phyloP scores from a whole-genome alignment of 1,139 yeast genomes.

The Lodderomyces pseudojiufengensis region DNA sequence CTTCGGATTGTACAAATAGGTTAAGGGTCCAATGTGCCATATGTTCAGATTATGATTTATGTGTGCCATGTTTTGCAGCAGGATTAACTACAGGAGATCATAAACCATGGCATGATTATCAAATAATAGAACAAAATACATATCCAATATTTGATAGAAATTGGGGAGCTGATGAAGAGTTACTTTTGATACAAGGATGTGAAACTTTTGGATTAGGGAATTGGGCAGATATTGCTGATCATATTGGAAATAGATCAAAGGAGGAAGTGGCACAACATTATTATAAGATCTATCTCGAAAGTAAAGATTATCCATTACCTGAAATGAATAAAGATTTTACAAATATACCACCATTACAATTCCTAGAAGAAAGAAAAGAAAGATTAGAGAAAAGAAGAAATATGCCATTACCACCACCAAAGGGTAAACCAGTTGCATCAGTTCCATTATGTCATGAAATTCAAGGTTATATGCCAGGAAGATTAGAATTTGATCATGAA shows the following conservation, averaged over 20 bases:
- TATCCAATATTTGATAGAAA: constrained; percentile 86
- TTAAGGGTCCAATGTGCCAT: constrained; percentile 89
- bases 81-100: constrained; percentile 82
- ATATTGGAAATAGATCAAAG: constrained; percentile 85
- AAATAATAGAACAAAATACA: constrained; percentile 89
- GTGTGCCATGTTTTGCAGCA: constrained; percentile 93
- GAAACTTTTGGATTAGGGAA: constrained; percentile 91
- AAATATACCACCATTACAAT: constrained; percentile 61
- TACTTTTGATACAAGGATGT: constrained; percentile 83
- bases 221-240: constrained; percentile 97
- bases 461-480: constrained; percentile 98
- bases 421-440: constrained; percentile 83
- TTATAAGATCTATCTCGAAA: constrained; percentile 61
- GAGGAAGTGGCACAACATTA: constrained; percentile 91
- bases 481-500: constrained; percentile 93
- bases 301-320: constrained; percentile 75
- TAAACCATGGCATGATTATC: constrained; percentile 91
- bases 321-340: constrained; percentile 70
- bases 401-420: constrained; percentile 70
- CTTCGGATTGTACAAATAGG: constrained; percentile 89
- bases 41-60: constrained; percentile 88
- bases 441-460: constrained; percentile 96
- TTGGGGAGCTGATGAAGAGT: constrained; percentile 99
- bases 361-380: constrained; percentile 62
- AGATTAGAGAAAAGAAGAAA: constrained; percentile 69